These are phyloP conservation scores for Clathrospora elynae DNA, from an alignment of 2,329 filamentous ascomycete genomes.

Conservation along the genomic window DNA sequence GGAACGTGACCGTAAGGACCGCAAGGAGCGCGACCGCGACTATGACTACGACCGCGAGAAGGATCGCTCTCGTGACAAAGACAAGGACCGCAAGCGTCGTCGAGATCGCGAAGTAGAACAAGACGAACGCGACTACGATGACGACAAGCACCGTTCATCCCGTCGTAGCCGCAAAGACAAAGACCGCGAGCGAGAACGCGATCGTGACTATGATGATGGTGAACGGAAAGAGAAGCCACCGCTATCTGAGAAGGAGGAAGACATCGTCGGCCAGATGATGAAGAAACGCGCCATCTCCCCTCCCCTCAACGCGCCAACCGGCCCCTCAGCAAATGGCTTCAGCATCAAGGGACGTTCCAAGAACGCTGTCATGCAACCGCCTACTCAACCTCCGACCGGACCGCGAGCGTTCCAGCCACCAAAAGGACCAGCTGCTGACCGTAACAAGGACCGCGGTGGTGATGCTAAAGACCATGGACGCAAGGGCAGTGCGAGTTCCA, in stretches of 20 bases:
- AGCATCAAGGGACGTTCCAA: conserved; percentile 49
- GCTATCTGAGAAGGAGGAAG: conserved; percentile 22
- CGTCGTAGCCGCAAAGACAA: conserved; percentile 52
- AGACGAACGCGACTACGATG: conserved; percentile 46
- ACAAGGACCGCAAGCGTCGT: conserved; percentile 55
- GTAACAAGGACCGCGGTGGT: conserved; percentile 31
- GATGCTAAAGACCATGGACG: conserved; percentile 25
- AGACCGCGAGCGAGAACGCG: conserved; percentile 49
- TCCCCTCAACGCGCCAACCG: conserved; percentile 43
- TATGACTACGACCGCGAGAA: conserved; percentile 45
- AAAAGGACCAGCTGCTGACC: conserved; percentile 46
- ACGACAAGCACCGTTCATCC: conserved; percentile 50
- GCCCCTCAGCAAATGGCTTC: conserved; percentile 53
- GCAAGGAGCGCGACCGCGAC: conserved; percentile 59
- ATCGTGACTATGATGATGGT: conserved; percentile 28
- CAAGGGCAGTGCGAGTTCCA: conserved; percentile 24
- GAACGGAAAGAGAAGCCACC: conserved; percentile 27
- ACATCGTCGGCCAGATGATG: conserved; percentile 36
- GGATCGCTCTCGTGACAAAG: conserved; percentile 43
- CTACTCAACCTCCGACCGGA: conserved; percentile 44
- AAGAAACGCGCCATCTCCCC: conserved; percentile 39
- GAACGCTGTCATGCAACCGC: conserved; percentile 33
- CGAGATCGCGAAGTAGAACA: conserved; percentile 53
- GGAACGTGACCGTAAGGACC: conserved; percentile 46
- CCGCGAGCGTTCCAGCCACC: conserved; percentile 45